Evolutionary conservation across 306 rosid genomes (phyloP).

Genomic region (Benincasa hispida): DNA sequence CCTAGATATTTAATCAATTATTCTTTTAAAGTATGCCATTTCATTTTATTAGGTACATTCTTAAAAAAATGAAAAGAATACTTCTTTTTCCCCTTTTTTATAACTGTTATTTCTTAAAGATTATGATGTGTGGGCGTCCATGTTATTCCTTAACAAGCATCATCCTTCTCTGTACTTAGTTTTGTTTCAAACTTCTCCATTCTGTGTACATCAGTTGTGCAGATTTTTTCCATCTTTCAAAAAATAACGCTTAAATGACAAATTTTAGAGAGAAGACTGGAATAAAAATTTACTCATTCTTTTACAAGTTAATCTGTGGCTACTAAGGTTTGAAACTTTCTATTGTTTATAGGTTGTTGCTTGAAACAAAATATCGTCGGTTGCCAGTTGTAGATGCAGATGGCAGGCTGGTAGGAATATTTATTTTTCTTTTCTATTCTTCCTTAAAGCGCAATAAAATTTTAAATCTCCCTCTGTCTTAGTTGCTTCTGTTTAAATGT

Average conservation of each 20-base stretch:
- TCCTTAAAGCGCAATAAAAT: too few relatives aligned
- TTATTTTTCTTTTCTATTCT: not conserved
- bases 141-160: not conserved
- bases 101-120: not conserved
- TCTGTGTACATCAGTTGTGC: not conserved
- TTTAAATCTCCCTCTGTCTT: conserved; percentile 13
- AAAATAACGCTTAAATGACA: not conserved
- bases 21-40: not conserved
- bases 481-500: conserved; percentile 16
- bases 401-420: conserved; percentile 63
- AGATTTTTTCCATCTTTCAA: not conserved
- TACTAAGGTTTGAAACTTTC: not conserved
- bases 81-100: not conserved
- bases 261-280: not conserved
- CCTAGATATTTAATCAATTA: not conserved
- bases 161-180: not conserved
- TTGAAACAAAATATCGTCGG: conserved; percentile 79
- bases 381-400: conserved; percentile 73
- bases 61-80: not conserved
- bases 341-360: conserved; percentile 46
- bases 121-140: not conserved
- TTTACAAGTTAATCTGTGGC: not conserved
- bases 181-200: too few relatives aligned
- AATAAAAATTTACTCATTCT: not conserved
- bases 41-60: not conserved